Percentiles rank a stretch among this genome's conserved stretches.
Evolutionary conservation across 352 stramenopile genomes (phyloP).

Genomic region (Globisporangium splendens): DNA sequence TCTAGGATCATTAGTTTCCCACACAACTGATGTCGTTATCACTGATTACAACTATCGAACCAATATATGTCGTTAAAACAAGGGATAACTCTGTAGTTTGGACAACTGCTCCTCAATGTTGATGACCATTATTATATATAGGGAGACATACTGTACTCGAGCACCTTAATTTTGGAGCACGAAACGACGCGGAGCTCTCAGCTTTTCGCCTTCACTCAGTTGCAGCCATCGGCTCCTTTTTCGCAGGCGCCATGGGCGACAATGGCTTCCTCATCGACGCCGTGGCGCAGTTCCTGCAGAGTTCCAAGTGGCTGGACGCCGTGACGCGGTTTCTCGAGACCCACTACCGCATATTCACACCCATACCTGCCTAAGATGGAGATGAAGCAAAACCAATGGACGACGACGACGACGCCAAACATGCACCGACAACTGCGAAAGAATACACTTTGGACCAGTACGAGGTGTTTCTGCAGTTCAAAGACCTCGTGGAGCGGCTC

Average conservation of each 20-base stretch:
- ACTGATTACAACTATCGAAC: too few species aligned
- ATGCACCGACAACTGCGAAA: slow-evolving; percentile 7
- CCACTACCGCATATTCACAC: slow-evolving; percentile 56
- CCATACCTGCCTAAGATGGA: not conserved
- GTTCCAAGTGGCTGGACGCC: slow-evolving; percentile 38
- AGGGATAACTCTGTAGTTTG: too few species aligned
- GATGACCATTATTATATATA: too few species aligned
- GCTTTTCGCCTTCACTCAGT: too few species aligned
- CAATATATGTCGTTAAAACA: too few species aligned
- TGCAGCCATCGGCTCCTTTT: too few species aligned
- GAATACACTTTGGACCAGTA: slow-evolving; percentile 55
- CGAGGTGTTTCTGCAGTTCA: slow-evolving; percentile 68
- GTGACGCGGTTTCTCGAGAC: slow-evolving; percentile 51
- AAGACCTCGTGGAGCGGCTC: slow-evolving; percentile 60
- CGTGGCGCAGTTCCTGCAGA: slow-evolving; percentile 68
- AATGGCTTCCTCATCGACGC: slow-evolving; percentile 76
- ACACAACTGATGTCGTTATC: too few species aligned
- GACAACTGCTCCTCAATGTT: too few species aligned
- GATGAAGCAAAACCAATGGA: not conserved
- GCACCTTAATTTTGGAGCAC: too few species aligned
- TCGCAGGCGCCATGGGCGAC: slow-evolving; percentile 20
- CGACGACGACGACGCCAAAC: slow-evolving; percentile 13
- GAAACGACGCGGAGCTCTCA: too few species aligned
- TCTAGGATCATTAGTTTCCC: too few species aligned
- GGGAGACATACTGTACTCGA: too few species aligned